phyloP scores from a whole-genome alignment of 768 basidiomycete genomes.

The Kwoniella mangroviensis region DNA sequence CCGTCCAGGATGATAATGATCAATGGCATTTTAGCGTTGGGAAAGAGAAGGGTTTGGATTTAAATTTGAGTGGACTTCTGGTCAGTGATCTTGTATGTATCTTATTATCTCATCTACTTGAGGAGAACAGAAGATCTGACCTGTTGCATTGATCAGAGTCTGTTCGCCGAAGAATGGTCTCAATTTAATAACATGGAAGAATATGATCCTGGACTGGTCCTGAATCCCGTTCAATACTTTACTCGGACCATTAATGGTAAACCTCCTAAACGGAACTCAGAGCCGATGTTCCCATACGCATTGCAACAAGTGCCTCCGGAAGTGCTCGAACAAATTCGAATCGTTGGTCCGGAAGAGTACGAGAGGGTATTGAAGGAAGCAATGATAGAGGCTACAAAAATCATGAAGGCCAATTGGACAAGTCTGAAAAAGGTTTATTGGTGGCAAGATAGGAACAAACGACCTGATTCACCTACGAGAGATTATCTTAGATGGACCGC shows the following conservation, averaged over 20 bases:
- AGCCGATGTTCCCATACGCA: too few species aligned
- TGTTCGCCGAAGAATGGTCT: background rate
- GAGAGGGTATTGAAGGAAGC: background rate
- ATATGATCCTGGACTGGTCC: background rate
- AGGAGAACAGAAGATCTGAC: too few species aligned
- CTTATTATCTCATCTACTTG: too few species aligned
- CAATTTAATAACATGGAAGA: background rate
- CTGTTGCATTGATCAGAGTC: too few species aligned
- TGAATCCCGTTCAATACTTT: background rate
- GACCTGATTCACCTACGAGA: background rate
- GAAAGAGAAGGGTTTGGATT: background rate
- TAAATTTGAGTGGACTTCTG: background rate
- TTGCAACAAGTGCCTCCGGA: too few species aligned
- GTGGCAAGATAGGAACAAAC: background rate
- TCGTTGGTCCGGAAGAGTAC: background rate
- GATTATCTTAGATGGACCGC: constrained; percentile 1
- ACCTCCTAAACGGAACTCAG: too few species aligned
- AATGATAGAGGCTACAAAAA: constrained; percentile 1
- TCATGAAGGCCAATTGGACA: background rate
- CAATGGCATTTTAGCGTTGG: background rate
- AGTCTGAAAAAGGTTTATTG: background rate
- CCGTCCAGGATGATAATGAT: background rate
- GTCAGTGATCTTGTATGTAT: background rate
- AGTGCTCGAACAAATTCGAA: background rate
- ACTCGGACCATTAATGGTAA: too few species aligned